phyloP scores from a whole-genome alignment of 192 early-diverging fungal species.

The Umbelopsis sp. region DNA sequence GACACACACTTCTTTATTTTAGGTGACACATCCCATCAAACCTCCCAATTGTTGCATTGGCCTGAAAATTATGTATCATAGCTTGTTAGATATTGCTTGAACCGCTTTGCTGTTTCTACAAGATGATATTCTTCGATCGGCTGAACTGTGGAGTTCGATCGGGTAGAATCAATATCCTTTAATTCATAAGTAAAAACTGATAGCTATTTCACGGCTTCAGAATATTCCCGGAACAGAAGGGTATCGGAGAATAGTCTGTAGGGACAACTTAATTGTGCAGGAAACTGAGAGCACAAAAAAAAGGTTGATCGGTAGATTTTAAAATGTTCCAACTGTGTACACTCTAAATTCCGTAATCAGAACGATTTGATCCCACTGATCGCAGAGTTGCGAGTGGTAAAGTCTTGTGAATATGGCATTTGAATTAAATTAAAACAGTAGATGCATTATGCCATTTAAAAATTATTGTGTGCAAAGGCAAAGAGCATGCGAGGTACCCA shows the following conservation, averaged over 20 bases:
- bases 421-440: neutral
- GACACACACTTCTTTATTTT: neutral
- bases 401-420: neutral
- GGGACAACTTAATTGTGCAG: no score
- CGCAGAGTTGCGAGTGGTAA: neutral
- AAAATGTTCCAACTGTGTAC: neutral
- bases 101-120: no score
- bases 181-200: no score
- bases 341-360: constrained; percentile 18
- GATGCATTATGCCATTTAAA: neutral
- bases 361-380: neutral
- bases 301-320: neutral
- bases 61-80: no score
- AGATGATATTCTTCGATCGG: no score
- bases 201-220: neutral
- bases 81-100: no score
- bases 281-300: no score
- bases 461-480: constrained; percentile 23
- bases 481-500: constrained; percentile 37
- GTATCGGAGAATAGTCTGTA: constrained; percentile 15
- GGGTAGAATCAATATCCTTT: no score
- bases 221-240: neutral
- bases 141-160: no score
- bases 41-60: no score
- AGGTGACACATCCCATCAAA: no score